A percentile compares a stretch with the other conserved stretches of the same genome.
Conservation (phyloP, 1,139 yeast genomes). For the Pichiaceae sp. region DNA sequence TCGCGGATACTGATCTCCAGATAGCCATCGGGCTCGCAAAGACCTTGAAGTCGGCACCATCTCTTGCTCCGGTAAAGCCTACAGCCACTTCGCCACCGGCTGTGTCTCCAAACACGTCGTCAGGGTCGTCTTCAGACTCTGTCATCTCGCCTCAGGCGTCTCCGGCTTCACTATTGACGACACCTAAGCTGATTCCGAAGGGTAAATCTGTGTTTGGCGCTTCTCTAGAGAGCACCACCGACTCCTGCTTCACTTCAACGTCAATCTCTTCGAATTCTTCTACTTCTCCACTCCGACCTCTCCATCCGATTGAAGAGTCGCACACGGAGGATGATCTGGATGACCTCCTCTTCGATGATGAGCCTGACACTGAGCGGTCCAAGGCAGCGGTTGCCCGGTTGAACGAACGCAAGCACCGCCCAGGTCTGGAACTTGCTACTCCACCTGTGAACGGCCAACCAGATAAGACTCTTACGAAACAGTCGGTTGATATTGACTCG, state of each 20-base stretch:
- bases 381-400: neutral
- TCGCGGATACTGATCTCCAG: conserved; percentile 26
- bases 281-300: conserved; percentile 4
- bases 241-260: conserved; percentile 15
- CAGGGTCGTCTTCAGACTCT: neutral
- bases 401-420: no score
- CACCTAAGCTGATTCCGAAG: neutral
- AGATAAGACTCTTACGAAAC: neutral
- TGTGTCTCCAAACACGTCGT: no score
- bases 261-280: conserved; percentile 20
- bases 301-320: conserved; percentile 2
- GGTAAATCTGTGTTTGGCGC: conserved; percentile 18
- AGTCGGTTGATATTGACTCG: conserved; percentile 38
- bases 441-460: no score
- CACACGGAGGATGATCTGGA: conserved; percentile 1
- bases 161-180: neutral
- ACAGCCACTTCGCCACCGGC: conserved; percentile 5
- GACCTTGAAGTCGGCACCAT: conserved; percentile 23
- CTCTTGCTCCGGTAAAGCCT: conserved; percentile 1
- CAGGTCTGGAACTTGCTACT: no score
- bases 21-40: conserved; percentile 40
- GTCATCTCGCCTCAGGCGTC: neutral
- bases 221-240: conserved; percentile 33
- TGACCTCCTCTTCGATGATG: conserved; percentile 1
- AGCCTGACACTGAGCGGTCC: neutral